Conservation (phyloP, 2,329 filamentous ascomycete genomes). For the Venturia nashicola region DNA sequence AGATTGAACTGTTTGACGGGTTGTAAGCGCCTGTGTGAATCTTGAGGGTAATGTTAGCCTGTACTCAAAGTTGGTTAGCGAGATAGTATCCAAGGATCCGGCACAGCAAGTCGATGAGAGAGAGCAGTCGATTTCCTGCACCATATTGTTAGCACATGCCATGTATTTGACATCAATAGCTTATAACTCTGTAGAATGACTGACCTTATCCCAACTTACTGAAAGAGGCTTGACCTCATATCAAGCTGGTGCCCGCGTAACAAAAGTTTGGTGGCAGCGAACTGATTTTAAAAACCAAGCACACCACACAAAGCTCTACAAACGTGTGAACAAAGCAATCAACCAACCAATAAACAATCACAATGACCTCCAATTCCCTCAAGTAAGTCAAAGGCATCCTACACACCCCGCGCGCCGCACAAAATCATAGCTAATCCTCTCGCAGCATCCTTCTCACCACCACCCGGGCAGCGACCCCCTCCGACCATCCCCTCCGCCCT, state of each 20-base stretch:
- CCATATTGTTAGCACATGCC: background rate
- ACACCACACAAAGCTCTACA: background rate
- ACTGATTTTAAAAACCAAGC: background rate
- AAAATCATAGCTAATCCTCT: background rate
- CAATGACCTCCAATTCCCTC: background rate
- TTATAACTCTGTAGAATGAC: background rate
- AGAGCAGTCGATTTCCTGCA: background rate
- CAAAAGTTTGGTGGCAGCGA: background rate
- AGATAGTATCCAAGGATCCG: background rate
- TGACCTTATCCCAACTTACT: background rate
- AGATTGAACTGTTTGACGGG: background rate
- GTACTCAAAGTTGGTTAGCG: background rate
- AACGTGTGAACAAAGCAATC: background rate
- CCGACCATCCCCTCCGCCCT: background rate
- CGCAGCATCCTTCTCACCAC: background rate
- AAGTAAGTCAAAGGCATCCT: background rate
- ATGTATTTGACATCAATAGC: background rate
- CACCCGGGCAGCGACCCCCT: background rate
- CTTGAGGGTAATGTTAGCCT: background rate
- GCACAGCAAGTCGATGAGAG: background rate
- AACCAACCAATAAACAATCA: background rate
- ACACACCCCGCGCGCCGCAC: background rate
- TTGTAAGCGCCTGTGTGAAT: background rate
- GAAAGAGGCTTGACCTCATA: background rate
- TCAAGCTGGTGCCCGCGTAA: background rate